Evolutionary conservation across 1,284 basidiomycete species (phyloP), one percentile per base, ranked within the genome.

Genomic region (Fomitopsis pinicola): DNA sequence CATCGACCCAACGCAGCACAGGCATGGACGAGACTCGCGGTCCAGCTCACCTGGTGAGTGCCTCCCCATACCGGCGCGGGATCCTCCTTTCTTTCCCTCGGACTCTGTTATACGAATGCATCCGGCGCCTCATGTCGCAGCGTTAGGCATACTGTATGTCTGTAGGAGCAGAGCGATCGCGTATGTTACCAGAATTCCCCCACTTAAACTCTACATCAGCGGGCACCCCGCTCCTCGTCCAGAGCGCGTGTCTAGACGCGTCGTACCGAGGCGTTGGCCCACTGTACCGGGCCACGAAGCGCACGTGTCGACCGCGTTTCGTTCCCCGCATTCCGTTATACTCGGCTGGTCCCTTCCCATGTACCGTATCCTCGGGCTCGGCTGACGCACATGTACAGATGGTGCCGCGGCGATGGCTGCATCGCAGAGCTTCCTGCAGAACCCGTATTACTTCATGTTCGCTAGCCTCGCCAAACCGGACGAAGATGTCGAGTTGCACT

Each of bases 401-500:
- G 64, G 64, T 2, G 28, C 66, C 38, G 57, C 60, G 48, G 66
- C 64, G 22, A 64, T 66, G 42, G 68, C 65, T 65, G 80, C 73
- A 74, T 80, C 73, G 72, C 75, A 76, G 57, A 79, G 80, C 30
- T 92, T 87, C 72, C 80, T 92, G 15, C 90, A 97, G 76, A 95
- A 93, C 66, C 94, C 94, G 0, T 95, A 95, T 73, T 95, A 95
- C 72, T 97, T 97, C 75, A 94, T 95, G 86, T 97, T 94, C 68
- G 94, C 94, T 5, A 88, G 87, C 65, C 82, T 97, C 26, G 91
- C 93, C 0, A 89, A 92, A 66, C 91, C 92, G 0, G 92, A 95
- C 66, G 87, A 91, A 64, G 94, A 97, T 67, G 84, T 91, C n/a
- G 96, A 98, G 75, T 76, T 98, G 42, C 95, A 97, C 72, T 89